phyloP scores from a whole-genome alignment of 257 asterid genomes.

The Petrea volubilis region DNA sequence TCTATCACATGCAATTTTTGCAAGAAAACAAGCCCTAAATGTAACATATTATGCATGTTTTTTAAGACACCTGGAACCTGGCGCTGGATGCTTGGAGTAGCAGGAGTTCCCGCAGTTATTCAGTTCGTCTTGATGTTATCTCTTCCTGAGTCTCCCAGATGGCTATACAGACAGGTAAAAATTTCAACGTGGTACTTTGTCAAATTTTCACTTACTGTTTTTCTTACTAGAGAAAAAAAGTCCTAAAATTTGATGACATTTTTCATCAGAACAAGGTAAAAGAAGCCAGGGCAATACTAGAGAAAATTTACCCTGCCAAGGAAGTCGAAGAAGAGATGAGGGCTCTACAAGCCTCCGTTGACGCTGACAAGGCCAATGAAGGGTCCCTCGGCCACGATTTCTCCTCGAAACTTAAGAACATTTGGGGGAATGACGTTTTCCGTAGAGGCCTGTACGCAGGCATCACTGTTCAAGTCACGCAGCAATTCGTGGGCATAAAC shows the following conservation, averaged over 20 bases:
- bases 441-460: conserved; percentile 78
- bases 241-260: too few relatives aligned
- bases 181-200: background rate
- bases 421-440: conserved; percentile 49
- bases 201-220: too few relatives aligned
- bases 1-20: too few relatives aligned
- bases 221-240: too few relatives aligned
- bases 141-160: conserved; percentile 84
- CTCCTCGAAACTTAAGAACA: conserved; percentile 32
- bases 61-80: conserved; percentile 56
- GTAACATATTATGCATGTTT: background rate
- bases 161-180: conserved; percentile 64
- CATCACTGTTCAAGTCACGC: conserved; percentile 69
- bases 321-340: conserved; percentile 62
- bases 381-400: conserved; percentile 28
- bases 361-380: conserved; percentile 48
- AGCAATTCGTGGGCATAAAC: conserved; percentile 77
- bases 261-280: conserved; percentile 42
- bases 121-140: conserved; percentile 68
- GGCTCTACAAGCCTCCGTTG: conserved; percentile 57
- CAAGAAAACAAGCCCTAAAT: too few relatives aligned
- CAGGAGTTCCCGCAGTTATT: conserved; percentile 60
- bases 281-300: conserved; percentile 60
- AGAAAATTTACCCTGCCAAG: conserved; percentile 57
- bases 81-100: conserved; percentile 92